These are phyloP conservation scores for Coemansia sp. DNA, from an alignment of 192 early-diverging fungal species.

Conservation along the genomic window DNA sequence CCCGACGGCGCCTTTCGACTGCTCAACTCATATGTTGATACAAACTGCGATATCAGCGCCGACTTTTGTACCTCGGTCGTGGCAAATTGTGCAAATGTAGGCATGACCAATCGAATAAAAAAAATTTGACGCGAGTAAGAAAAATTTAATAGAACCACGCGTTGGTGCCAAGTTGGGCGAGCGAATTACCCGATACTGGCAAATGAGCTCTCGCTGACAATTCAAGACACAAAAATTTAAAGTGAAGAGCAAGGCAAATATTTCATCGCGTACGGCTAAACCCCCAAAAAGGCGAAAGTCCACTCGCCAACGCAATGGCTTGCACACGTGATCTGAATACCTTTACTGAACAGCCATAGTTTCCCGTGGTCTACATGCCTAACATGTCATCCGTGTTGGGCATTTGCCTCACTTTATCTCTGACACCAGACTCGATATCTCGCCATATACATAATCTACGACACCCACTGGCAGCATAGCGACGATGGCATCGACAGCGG, in stretches of 20 bases:
- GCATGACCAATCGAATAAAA: conserved; percentile 12
- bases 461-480: not conserved
- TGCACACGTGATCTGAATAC: not conserved
- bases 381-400: not conserved
- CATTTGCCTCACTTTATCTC: not conserved
- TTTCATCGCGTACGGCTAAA: not conserved
- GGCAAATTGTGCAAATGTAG: conserved; percentile 14
- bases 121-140: not conserved
- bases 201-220: conserved; percentile 2
- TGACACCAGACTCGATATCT: not conserved
- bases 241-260: not conserved
- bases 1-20: conserved; percentile 14
- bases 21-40: conserved; percentile 12
- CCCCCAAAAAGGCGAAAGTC: not conserved
- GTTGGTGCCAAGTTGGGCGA: not conserved
- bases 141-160: not conserved
- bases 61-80: conserved; percentile 34
- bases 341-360: not conserved
- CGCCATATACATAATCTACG: not conserved
- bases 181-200: not conserved
- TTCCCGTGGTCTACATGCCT: not conserved
- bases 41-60: conserved; percentile 25
- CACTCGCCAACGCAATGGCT: not conserved
- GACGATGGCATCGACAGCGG: not conserved
- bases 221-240: not conserved